phyloP scores from a whole-genome alignment of 2,329 filamentous ascomycete genomes.

The Monilinia polystroma region DNA sequence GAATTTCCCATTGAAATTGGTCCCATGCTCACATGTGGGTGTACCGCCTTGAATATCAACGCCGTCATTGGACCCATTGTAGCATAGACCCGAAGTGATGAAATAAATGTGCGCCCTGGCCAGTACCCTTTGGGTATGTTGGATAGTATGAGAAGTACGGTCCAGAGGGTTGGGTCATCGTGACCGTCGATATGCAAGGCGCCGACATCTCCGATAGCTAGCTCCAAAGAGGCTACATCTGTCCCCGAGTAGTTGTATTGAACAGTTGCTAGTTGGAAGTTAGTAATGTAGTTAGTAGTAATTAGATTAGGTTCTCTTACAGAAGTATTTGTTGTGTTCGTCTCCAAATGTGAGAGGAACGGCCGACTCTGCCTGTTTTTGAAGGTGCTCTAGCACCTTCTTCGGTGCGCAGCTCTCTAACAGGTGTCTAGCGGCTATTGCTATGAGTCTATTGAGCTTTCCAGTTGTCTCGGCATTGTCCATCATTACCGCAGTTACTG shows the following conservation, averaged over 20 bases:
- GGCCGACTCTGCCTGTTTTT: not conserved
- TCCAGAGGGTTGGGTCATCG: constrained; percentile 1
- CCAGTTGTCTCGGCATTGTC: not conserved
- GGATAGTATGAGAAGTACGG: not conserved
- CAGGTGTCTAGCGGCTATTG: not conserved
- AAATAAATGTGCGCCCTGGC: constrained; percentile 1
- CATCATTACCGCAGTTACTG: not conserved
- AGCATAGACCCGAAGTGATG: not conserved
- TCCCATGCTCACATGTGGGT: not conserved
- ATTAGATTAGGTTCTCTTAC: not conserved
- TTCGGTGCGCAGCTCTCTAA: not conserved
- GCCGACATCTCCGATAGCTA: not conserved
- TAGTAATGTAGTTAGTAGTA: not conserved
- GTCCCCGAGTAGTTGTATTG: not conserved
- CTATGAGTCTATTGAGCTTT: not conserved
- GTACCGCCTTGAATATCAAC: not conserved
- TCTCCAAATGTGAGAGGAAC: constrained; percentile 1
- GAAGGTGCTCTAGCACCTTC: not conserved
- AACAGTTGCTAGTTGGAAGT: not conserved
- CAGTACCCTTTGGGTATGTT: constrained; percentile 10
- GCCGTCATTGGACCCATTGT: constrained; percentile 3
- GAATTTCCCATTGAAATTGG: not conserved
- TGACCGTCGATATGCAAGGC: not conserved
- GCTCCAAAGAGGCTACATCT: not conserved
- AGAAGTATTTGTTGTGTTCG: constrained; percentile 1